Base-by-base conservation (phyloP, 805 yeast genomes). In the Wickerhamiella sergipiensis region DNA sequence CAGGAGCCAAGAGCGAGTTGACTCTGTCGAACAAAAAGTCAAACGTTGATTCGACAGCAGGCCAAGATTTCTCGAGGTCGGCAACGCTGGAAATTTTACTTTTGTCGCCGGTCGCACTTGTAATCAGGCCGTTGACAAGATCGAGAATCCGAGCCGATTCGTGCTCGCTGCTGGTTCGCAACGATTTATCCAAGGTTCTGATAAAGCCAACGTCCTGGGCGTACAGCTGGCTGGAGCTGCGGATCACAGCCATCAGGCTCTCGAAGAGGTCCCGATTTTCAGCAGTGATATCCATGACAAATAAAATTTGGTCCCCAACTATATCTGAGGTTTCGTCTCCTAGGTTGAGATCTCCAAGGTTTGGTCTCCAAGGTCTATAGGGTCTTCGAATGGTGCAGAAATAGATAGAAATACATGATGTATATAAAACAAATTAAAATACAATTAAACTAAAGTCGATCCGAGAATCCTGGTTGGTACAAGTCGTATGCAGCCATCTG, bases 141-240 rank as follows among this genome's bases (percentile, higher is more conserved):
- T 50, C 55, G n/a, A 63, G 58, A 23, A 67, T 60, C 26, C 55
- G 52, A 13, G 60, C 59, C 10, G 67, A 59, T n/a, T 55, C 54
- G 3, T 69, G 64, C 15, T 65, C 62, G 3, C 80, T 71, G 0
- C 76, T 61, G 1, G 57, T 56, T 9, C 71, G 70, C 46, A 80
- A 62, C 13, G 71, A 61, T 0, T 60, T 55, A 59, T 85, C 90
- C 12, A 86, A 61, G 46, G 85, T 78, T 45, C 73, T 70, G 64
- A 80, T 78, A 60, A 89, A 92, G 29, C 75, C 77, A n/a, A 88
- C 74, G 68, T 90, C 97, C 51, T 84, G 84, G 0, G 86, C 78
- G 1, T 85, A 83, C 43, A 89, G 65, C 1, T 84, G 79, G 2
- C 82, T 71, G 0, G 95, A 74, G 2, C 83, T 75, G 53, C 94